A percentile compares a stretch with the other conserved stretches of the same genome.
Evolutionary conservation across 1,139 yeast genomes (phyloP).

Genomic region (Suhomyces wounanorum): DNA sequence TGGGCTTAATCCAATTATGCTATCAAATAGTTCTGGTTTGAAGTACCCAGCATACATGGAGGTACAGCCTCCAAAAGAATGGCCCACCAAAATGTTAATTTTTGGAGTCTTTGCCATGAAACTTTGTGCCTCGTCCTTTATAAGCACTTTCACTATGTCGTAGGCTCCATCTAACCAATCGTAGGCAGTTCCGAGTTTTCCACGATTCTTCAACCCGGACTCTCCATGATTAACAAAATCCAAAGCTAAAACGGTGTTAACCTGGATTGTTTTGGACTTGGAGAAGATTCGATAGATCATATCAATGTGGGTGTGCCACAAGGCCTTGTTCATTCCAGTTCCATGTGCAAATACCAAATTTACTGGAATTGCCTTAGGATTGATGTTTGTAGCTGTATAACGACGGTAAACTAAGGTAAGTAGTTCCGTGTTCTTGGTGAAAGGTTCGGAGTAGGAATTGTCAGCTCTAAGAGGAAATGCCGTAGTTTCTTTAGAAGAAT

Average conservation of each 20-base stretch:
- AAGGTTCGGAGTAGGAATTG: constrained; percentile 1
- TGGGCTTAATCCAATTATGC: neutral
- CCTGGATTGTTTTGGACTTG: constrained; percentile 18
- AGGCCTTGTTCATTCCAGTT: constrained; percentile 65
- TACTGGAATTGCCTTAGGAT: constrained; percentile 29
- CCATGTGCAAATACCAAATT: constrained; percentile 69
- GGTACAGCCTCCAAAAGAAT: constrained; percentile 15
- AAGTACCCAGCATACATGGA: constrained; percentile 10
- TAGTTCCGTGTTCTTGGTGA: neutral
- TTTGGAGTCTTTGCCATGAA: constrained; percentile 1
- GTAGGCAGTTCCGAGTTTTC: constrained; percentile 7
- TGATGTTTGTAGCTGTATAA: constrained; percentile 12
- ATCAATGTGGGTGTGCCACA: constrained; percentile 62
- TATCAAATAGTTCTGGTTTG: constrained; percentile 9
- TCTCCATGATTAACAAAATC: constrained; percentile 16
- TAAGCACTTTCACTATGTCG: constrained; percentile 10
- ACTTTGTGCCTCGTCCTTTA: constrained; percentile 7
- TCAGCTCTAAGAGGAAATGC: constrained; percentile 4
- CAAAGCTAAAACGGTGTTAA: constrained; percentile 13
- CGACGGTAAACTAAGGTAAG: constrained; percentile 19
- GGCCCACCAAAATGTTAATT: constrained; percentile 15
- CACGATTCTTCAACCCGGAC: constrained; percentile 12
- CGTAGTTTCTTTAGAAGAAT: constrained; percentile 1
- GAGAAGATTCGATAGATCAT: constrained; percentile 30
- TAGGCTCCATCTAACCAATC: constrained; percentile 14